These are phyloP conservation scores for Ogataea hybrid DNA, from an alignment of 1,139 yeast species.

Conservation along the genomic window DNA sequence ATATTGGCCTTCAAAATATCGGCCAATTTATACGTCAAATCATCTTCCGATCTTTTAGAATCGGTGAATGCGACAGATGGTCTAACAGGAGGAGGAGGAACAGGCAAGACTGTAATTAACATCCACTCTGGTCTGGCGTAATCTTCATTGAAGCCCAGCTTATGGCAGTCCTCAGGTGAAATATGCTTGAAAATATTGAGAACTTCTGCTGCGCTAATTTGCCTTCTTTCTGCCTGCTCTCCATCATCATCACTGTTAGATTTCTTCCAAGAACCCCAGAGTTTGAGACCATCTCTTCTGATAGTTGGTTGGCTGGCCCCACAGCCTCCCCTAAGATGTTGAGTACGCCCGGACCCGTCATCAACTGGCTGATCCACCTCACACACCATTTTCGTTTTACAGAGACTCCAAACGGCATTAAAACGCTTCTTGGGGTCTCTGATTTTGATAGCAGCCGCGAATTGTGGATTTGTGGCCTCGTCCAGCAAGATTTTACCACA, in stretches of 20 bases:
- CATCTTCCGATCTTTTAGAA: slow-evolving; percentile 99
- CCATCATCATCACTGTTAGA: slow-evolving; percentile 74
- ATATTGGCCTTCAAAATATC: slow-evolving; percentile 96
- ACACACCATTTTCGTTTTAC: slow-evolving; percentile 92
- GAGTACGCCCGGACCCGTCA: slow-evolving; percentile 39
- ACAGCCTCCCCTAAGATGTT: slow-evolving; percentile 86
- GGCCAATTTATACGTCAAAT: slow-evolving; percentile 94
- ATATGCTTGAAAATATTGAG: slow-evolving; percentile 91
- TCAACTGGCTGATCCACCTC: slow-evolving; percentile 84
- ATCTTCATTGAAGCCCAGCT: slow-evolving; percentile 89
- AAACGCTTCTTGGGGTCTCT: slow-evolving; percentile 95
- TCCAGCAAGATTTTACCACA: slow-evolving; percentile 93
- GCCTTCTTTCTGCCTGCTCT: slow-evolving; percentile 91
- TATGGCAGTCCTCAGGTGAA: slow-evolving; percentile 74
- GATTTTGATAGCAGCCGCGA: slow-evolving; percentile 86
- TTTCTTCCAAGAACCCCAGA: slow-evolving; percentile 97
- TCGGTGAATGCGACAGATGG: slow-evolving; percentile 98
- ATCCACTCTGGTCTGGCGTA: slow-evolving; percentile 99
- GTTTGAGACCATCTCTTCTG: slow-evolving; percentile 91
- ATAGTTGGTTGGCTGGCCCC: slow-evolving; percentile 96
- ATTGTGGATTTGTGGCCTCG: slow-evolving; percentile 71
- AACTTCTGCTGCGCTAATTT: slow-evolving; percentile 85
- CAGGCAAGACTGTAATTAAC: slow-evolving; percentile 93
- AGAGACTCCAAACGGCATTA: slow-evolving; percentile 92
- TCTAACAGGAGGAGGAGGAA: slow-evolving; percentile 99